Conservation (phyloP, 345 rosid species). For the Capsella bursapastoris region DNA sequence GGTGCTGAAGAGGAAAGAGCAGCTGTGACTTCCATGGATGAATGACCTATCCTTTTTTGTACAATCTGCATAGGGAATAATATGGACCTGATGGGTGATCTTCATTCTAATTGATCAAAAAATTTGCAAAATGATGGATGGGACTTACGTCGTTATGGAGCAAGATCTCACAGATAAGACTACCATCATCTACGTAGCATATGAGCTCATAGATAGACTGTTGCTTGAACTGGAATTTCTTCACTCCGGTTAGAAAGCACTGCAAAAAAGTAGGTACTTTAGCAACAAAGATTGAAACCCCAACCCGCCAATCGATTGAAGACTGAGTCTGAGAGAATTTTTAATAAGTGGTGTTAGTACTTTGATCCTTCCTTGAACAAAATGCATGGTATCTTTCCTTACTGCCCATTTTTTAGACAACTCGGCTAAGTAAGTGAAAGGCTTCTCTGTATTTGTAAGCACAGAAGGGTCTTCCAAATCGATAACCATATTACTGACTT, state of each 20-base stretch:
- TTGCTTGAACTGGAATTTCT: conserved; percentile 70
- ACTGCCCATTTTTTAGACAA: conserved; percentile 82
- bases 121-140: background rate
- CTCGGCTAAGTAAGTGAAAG: conserved; percentile 89
- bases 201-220: conserved; percentile 67
- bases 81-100: conserved; percentile 12
- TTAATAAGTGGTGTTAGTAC: conserved; percentile 44
- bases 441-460: conserved; percentile 60
- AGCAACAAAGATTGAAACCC: conserved; percentile 10
- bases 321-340: conserved; percentile 18
- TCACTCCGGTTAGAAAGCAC: conserved; percentile 95
- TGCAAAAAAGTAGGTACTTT: conserved; percentile 39
- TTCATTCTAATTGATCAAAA: background rate
- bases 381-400: conserved; percentile 52
- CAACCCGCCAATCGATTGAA: background rate
- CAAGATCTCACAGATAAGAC: conserved; percentile 87
- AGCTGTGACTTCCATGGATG: conserved; percentile 77
- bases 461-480: conserved; percentile 59
- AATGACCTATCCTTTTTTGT: conserved; percentile 68
- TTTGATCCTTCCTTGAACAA: conserved; percentile 77
- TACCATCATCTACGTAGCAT: conserved; percentile 89
- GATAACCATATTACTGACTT: conserved; percentile 50
- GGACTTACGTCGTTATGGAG: conserved; percentile 76
- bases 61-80: conserved; percentile 63
- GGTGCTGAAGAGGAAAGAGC: conserved; percentile 76